These are phyloP conservation scores for Telopea speciosissima DNA, from an alignment of 177 flowering plant species.

Conservation along the genomic window DNA sequence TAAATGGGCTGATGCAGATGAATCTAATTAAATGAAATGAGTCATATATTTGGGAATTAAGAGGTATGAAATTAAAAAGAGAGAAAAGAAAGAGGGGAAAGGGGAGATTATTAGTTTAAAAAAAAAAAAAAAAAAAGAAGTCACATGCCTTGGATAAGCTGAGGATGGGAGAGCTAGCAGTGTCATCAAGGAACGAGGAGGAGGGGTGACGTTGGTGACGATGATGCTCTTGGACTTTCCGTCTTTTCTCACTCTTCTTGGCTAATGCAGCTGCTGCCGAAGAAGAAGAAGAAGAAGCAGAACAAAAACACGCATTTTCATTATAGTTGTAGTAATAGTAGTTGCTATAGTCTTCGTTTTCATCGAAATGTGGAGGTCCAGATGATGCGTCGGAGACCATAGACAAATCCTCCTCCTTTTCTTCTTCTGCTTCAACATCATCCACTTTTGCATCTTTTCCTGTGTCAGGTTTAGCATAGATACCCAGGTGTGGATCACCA, in stretches of 20 bases:
- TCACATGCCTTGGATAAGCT: slow-evolving; percentile 42
- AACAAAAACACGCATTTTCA: slow-evolving; percentile 23
- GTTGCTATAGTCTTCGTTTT: slow-evolving; percentile 36
- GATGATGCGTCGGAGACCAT: slow-evolving; percentile 97
- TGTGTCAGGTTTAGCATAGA: neutral
- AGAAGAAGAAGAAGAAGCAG: slow-evolving; percentile 20
- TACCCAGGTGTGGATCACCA: slow-evolving; percentile 9
- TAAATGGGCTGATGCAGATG: neutral
- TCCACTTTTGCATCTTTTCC: neutral
- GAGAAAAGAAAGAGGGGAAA: no score
- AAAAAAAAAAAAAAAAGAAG: no score
- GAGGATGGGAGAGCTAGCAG: slow-evolving; percentile 67
- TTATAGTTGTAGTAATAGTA: slow-evolving; percentile 25
- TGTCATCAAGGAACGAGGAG: slow-evolving; percentile 55
- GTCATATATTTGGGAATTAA: no score
- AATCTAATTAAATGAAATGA: no score
- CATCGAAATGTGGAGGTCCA: slow-evolving; percentile 55
- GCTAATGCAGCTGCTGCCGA: slow-evolving; percentile 21
- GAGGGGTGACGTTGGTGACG: slow-evolving; percentile 8
- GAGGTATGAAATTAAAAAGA: no score
- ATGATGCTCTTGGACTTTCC: slow-evolving; percentile 21
- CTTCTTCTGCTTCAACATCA: slow-evolving; percentile 14
- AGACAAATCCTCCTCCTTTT: slow-evolving; percentile 63
- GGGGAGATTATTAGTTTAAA: no score
- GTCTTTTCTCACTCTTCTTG: slow-evolving; percentile 21